Percentiles rank a stretch among this genome's conserved stretches.
phyloP scores from a whole-genome alignment of 2,329 filamentous ascomycete species.

The Trichoderma gracile region DNA sequence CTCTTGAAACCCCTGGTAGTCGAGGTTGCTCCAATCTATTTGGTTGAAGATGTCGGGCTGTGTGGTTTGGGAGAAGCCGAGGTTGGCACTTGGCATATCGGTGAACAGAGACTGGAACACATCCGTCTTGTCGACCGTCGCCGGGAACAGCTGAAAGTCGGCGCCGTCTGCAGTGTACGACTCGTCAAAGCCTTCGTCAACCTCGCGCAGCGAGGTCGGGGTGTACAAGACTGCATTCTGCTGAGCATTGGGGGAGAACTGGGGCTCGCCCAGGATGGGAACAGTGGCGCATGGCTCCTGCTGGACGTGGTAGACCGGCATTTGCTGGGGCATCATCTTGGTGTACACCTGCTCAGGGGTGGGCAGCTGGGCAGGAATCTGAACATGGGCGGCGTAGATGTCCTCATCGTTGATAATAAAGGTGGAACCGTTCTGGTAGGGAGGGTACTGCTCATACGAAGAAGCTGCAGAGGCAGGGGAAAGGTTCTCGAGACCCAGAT shows the following conservation, averaged over 20 bases:
- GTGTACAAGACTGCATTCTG: slow-evolving; percentile 69
- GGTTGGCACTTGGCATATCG: slow-evolving; percentile 52
- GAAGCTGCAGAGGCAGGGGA: slow-evolving; percentile 43
- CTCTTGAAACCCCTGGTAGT: slow-evolving; percentile 36
- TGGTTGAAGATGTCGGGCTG: slow-evolving; percentile 53
- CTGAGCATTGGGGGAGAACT: slow-evolving; percentile 70
- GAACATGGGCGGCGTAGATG: slow-evolving; percentile 60
- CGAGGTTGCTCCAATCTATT: slow-evolving; percentile 45
- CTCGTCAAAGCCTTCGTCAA: slow-evolving; percentile 68
- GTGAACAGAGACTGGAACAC: slow-evolving; percentile 51
- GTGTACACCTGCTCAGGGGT: slow-evolving; percentile 44
- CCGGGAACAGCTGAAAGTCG: slow-evolving; percentile 67
- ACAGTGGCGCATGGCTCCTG: slow-evolving; percentile 33
- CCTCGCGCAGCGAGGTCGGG: slow-evolving; percentile 59
- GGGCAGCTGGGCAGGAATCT: slow-evolving; percentile 54
- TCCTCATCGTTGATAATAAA: slow-evolving; percentile 64
- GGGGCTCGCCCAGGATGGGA: slow-evolving; percentile 37
- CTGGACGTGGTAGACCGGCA: slow-evolving; percentile 38
- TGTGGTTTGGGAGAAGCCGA: slow-evolving; percentile 54
- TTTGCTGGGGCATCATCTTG: slow-evolving; percentile 48
- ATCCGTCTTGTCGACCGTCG: slow-evolving; percentile 43
- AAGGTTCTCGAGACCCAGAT: slow-evolving; percentile 42
- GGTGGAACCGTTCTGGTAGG: slow-evolving; percentile 61
- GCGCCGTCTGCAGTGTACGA: slow-evolving; percentile 47
- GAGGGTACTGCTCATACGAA: slow-evolving; percentile 55